A percentile compares a stretch with the other conserved stretches of the same genome.
These are phyloP conservation scores for Delitschia confertaspora DNA, from an alignment of 495 filamentous ascomycete species.

Conservation along the genomic window DNA sequence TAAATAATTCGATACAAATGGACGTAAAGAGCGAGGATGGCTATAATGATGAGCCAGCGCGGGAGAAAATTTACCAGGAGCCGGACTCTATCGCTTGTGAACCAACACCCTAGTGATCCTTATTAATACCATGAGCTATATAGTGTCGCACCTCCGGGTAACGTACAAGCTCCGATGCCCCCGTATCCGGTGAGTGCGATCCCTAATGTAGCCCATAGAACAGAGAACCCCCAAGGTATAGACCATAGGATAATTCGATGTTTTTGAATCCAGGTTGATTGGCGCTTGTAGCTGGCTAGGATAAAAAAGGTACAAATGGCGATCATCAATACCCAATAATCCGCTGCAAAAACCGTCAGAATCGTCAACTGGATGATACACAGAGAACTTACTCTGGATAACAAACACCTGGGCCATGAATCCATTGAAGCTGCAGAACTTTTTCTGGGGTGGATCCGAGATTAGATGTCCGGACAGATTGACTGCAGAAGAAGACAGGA, in stretches of 20 bases:
- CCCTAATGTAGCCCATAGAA: slow-evolving; percentile 34
- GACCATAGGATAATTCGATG: slow-evolving; percentile 33
- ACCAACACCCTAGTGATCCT: slow-evolving; percentile 37
- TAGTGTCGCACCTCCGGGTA: too few species aligned
- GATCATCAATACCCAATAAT: slow-evolving; percentile 41
- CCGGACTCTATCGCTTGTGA: slow-evolving; percentile 36
- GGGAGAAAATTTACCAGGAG: slow-evolving; percentile 40
- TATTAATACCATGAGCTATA: too few species aligned
- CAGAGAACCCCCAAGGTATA: slow-evolving; percentile 36
- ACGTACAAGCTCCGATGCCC: slow-evolving; percentile 37
- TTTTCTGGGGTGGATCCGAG: slow-evolving; percentile 28
- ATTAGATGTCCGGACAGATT: slow-evolving; percentile 34
- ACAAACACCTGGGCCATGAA: slow-evolving; percentile 42
- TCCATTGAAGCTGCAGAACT: slow-evolving; percentile 40
- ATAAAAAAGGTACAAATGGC: slow-evolving; percentile 39
- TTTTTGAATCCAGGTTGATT: slow-evolving; percentile 36
- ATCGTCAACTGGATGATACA: not conserved
- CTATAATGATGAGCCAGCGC: slow-evolving; percentile 37
- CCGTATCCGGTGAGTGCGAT: slow-evolving; percentile 36
- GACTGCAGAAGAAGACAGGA: slow-evolving; percentile 34
- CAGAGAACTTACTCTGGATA: slow-evolving; percentile 34
- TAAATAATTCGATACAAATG: slow-evolving; percentile 39
- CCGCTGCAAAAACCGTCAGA: slow-evolving; percentile 22
- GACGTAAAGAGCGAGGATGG: slow-evolving; percentile 35
- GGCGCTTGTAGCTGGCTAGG: slow-evolving; percentile 35